Evolutionary conservation across 371 early-diverging fungal genomes (phyloP).

Genomic region (Rhizomucor pusillus): DNA sequence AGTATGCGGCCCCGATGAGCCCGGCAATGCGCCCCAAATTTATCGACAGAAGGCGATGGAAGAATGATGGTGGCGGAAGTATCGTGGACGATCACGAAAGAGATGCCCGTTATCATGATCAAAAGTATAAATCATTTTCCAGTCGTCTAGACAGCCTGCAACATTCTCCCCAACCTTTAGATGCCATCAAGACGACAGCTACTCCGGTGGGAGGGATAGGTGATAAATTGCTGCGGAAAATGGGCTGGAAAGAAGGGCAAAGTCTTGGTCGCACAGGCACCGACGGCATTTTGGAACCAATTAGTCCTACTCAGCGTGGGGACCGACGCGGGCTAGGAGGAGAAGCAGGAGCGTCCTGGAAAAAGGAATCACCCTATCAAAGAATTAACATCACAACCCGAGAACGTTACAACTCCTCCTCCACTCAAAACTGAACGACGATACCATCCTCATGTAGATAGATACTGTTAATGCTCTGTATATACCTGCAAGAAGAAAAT

Average conservation of each 20-base stretch:
- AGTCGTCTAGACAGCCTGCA: background rate
- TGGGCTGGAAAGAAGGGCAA: constrained; percentile 47
- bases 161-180: background rate
- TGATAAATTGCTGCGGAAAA: constrained; percentile 31
- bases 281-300: constrained; percentile 29
- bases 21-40: too few relatives aligned
- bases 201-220: constrained; percentile 24
- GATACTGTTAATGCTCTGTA: too few relatives aligned
- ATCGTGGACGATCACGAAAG: background rate
- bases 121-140: too few relatives aligned
- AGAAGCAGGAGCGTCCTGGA: too few relatives aligned
- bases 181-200: background rate
- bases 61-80: background rate
- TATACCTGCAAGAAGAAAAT: too few relatives aligned
- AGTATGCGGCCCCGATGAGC: background rate
- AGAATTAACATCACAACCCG: too few relatives aligned
- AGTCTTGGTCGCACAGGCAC: constrained; percentile 25
- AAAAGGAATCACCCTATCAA: too few relatives aligned
- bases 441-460: too few relatives aligned
- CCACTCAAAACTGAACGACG: too few relatives aligned
- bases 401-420: too few relatives aligned
- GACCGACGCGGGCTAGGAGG: too few relatives aligned
- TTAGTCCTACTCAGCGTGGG: constrained; percentile 7
- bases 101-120: background rate
- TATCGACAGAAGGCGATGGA: too few relatives aligned